Base-by-base conservation (phyloP, 345 rosid genomes). In the Rhizophora mangle region DNA sequence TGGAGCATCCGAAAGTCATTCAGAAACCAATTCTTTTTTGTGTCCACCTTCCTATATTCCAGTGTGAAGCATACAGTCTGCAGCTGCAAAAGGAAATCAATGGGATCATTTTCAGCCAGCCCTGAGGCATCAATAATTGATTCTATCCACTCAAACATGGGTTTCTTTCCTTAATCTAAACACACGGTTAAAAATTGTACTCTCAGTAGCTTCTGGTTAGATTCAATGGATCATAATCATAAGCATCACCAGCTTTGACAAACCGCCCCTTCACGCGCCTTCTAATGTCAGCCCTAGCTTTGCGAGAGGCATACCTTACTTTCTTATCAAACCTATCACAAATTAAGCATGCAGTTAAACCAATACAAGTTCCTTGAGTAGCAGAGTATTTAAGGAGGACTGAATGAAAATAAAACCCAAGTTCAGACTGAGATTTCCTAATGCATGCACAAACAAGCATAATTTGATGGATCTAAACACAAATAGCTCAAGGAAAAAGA, bases 261-360 rank as follows among this genome's bases (percentile, higher is more conserved):
- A 96, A 96, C 24, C 99, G 70, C 16, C 99, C 99, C 82, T 92
- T 96, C 71, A 87, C 99, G 27, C 99, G 94, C 82, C 78, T 90
- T 78, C 99, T 85, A 60, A 90, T 96, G 60, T 96, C 98, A 57
- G 99, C 99, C 81, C 99, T 87, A 64, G 96, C 98, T 84, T 96
- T 96, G 57, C 98, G 94, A 51, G 99, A 92, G 60, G 88, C 98
- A 80, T 96, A 92, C 78, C 99, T 84, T 68, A 96, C 98, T 73
- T 57, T 84, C 86, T 92, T 96, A 69, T 88, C 96, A 81, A 96
- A 96, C 89, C 99, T 96, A 68, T 73, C 5, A 26, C 24, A 64
- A 69, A 74, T 63, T 22, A 69, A 60, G 24, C 21, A 20, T 8
- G 9, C 19, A 0, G 10, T 75, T 64, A 75, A 65, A 69, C 67